phyloP scores from a whole-genome alignment of 306 rosid genomes.

The Castanea sativa region DNA sequence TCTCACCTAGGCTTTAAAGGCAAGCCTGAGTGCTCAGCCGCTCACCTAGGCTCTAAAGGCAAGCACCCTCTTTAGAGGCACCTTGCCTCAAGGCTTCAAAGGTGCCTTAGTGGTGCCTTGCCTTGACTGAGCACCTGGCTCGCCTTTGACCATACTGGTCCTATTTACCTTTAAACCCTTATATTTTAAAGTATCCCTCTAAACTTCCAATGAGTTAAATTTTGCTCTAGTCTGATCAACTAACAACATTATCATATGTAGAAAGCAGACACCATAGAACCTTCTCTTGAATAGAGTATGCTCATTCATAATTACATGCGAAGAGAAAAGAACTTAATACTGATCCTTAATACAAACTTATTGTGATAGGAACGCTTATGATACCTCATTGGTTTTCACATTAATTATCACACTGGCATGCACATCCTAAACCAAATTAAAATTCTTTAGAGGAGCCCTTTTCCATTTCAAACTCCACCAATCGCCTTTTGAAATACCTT shows the following conservation, averaged over 20 bases:
- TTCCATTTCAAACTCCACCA: background rate
- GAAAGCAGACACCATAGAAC: background rate
- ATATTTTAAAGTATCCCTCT: background rate
- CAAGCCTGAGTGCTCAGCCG: too few relatives aligned
- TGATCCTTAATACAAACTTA: background rate
- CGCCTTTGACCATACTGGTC: background rate
- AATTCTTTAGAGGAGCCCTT: background rate
- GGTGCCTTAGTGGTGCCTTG: too few relatives aligned
- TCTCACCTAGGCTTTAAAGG: too few relatives aligned
- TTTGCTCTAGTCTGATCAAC: too few relatives aligned
- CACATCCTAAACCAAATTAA: background rate
- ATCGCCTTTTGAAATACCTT: background rate
- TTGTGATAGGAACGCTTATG: background rate
- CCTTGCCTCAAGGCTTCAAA: too few relatives aligned
- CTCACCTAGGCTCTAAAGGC: too few relatives aligned
- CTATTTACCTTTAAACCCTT: background rate
- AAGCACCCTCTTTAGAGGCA: too few relatives aligned
- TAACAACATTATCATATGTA: too few relatives aligned
- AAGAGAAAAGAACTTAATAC: background rate
- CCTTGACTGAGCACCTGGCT: too few relatives aligned
- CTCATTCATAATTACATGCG: background rate
- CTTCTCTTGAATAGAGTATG: background rate
- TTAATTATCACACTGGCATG: background rate
- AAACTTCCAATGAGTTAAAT: background rate
- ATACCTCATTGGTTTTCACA: background rate